Conservation (phyloP, 768 basidiomycete species). For the Suillus cothurnatus region DNA sequence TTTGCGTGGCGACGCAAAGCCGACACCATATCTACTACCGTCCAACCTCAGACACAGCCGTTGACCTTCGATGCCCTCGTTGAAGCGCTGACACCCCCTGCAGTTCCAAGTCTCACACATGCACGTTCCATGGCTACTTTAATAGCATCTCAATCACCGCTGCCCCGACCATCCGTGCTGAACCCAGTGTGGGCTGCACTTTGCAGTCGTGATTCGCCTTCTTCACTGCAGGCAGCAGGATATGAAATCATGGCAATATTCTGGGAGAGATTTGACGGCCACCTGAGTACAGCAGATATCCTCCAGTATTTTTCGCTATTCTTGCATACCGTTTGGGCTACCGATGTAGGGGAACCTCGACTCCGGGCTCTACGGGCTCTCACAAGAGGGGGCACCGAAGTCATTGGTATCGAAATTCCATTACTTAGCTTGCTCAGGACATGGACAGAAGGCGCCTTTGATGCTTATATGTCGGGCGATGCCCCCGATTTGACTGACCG, state of each 20-base stretch:
- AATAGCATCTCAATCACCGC: constrained; percentile 54
- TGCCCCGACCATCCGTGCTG: constrained; percentile 54
- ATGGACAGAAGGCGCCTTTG: constrained; percentile 72
- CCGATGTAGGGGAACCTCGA: constrained; percentile 72
- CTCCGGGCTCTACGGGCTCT: constrained; percentile 69
- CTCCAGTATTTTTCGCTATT: constrained; percentile 68
- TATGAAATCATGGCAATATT: constrained; percentile 74
- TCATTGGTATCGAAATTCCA: constrained; percentile 63
- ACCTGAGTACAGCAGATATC: constrained; percentile 56
- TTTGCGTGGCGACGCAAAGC: constrained; percentile 43
- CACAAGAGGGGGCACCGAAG: constrained; percentile 59
- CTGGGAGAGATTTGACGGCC: constrained; percentile 58
- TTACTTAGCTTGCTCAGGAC: constrained; percentile 56
- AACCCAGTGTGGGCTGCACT: constrained; percentile 63
- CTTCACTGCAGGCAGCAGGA: constrained; percentile 63
- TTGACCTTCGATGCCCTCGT: constrained; percentile 48
- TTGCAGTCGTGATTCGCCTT: constrained; percentile 55
- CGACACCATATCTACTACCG: constrained; percentile 31
- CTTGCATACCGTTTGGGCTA: constrained; percentile 52
- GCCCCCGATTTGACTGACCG: constrained; percentile 44
- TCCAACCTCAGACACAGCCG: constrained; percentile 29
- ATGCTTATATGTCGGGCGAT: constrained; percentile 42
- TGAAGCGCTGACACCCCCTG: constrained; percentile 48
- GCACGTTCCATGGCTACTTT: constrained; percentile 60
- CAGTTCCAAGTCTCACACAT: constrained; percentile 66